Evolutionary conservation across 768 basidiomycete species (phyloP).

Genomic region (Hericium alpestre): DNA sequence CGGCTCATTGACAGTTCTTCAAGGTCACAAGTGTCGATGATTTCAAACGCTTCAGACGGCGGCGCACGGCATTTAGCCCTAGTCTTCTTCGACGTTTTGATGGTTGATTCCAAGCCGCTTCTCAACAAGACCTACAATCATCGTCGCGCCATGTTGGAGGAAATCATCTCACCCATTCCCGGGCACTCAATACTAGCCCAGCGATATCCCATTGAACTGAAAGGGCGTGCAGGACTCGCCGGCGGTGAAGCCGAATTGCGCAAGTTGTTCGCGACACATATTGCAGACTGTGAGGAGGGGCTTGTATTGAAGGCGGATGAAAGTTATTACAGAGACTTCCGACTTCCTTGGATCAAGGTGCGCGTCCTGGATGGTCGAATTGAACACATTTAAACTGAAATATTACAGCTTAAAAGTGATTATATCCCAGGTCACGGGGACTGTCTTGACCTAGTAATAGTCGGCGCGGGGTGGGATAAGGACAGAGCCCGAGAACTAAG

Average conservation of each 20-base stretch:
- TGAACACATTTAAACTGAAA: slow-evolving; percentile 1
- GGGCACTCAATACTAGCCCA: slow-evolving; percentile 59
- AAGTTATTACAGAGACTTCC: slow-evolving; percentile 55
- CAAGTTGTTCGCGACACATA: slow-evolving; percentile 37
- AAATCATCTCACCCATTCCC: slow-evolving; percentile 36
- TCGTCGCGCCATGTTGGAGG: slow-evolving; percentile 55
- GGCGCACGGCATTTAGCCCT: slow-evolving; percentile 56
- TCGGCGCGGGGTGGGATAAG: slow-evolving; percentile 76
- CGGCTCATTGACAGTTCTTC: background rate
- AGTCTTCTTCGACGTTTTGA: slow-evolving; percentile 80
- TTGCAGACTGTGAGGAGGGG: slow-evolving; percentile 53
- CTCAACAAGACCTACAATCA: slow-evolving; percentile 43
- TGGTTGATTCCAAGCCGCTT: slow-evolving; percentile 52
- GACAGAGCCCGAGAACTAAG: slow-evolving; percentile 65
- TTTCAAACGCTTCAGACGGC: slow-evolving; percentile 27
- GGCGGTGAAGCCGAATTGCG: slow-evolving; percentile 23
- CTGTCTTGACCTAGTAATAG: slow-evolving; percentile 62
- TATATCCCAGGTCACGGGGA: slow-evolving; percentile 84
- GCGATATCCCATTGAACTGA: slow-evolving; percentile 37
- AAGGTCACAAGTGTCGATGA: slow-evolving; percentile 30
- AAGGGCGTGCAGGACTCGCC: slow-evolving; percentile 3
- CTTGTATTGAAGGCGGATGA: slow-evolving; percentile 69
- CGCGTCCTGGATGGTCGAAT: slow-evolving; percentile 3
- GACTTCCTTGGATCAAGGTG: slow-evolving; percentile 74
- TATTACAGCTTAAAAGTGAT: slow-evolving; percentile 58